Evolutionary conservation across 139 green algal species (phyloP).

Genomic region (Pseudopediastrum boryanum): DNA sequence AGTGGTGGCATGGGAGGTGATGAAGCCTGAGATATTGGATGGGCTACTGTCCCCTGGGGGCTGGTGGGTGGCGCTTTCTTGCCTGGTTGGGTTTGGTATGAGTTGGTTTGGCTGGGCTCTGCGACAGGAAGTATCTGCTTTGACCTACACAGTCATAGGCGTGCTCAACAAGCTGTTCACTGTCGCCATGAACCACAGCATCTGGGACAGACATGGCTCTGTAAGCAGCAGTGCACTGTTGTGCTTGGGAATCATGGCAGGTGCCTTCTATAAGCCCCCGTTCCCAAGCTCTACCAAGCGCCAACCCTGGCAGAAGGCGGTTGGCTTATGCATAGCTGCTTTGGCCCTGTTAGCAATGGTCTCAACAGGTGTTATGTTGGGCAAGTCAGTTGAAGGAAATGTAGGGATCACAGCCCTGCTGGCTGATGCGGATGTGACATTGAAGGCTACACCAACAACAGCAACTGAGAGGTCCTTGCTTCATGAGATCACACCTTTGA

Average conservation of each 20-base stretch:
- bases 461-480: too few relatives aligned
- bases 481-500: too few relatives aligned
- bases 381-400: too few relatives aligned
- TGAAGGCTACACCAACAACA: too few relatives aligned
- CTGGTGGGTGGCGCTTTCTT: not conserved
- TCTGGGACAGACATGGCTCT: not conserved
- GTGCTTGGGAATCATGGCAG: not conserved
- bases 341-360: too few relatives aligned
- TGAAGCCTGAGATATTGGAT: not conserved
- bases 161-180: conserved; percentile 1
- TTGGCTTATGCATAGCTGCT: too few relatives aligned
- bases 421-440: too few relatives aligned
- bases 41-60: too few relatives aligned
- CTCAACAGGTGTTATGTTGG: too few relatives aligned
- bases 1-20: not conserved
- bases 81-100: not conserved
- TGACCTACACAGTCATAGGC: not conserved
- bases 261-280: not conserved
- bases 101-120: not conserved
- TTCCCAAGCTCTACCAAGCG: too few relatives aligned
- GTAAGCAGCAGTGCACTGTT: not conserved
- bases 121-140: not conserved
- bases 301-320: too few relatives aligned
- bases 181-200: not conserved
- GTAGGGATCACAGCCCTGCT: too few relatives aligned